phyloP scores from a whole-genome alignment of 2,329 filamentous ascomycete species.

The Epichloe glyceriae region DNA sequence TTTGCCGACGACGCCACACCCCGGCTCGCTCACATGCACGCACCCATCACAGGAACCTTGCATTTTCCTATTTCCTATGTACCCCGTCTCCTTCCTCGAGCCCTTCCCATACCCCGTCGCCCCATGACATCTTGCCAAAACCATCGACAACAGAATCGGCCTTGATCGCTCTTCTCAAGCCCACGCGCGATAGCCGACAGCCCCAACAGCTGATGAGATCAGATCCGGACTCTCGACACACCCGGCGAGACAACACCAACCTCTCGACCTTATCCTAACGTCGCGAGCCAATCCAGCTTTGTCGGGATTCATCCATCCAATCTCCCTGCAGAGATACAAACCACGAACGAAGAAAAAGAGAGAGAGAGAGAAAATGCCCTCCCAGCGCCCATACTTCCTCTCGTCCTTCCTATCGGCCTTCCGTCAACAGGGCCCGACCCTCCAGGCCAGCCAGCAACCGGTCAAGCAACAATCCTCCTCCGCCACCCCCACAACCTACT shows the following conservation, averaged over 20 bases:
- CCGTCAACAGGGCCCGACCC: slow-evolving; percentile 31
- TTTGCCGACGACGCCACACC: slow-evolving; percentile 10
- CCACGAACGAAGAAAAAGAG: neutral
- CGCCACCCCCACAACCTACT: slow-evolving; percentile 13
- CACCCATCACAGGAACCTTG: too few relatives aligned
- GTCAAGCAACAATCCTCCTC: slow-evolving; percentile 21
- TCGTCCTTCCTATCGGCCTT: slow-evolving; percentile 44
- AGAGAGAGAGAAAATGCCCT: slow-evolving; percentile 23
- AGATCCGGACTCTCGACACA: neutral
- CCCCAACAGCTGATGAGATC: neutral
- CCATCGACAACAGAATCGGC: too few relatives aligned
- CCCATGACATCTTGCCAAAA: too few relatives aligned
- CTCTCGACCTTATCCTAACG: neutral
- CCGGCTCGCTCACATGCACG: neutral
- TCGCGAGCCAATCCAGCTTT: too few relatives aligned
- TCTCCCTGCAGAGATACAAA: neutral
- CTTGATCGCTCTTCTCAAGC: too few relatives aligned
- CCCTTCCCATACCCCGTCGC: too few relatives aligned
- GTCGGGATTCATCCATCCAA: neutral
- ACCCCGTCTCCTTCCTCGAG: too few relatives aligned
- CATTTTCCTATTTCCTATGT: too few relatives aligned
- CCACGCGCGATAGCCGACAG: too few relatives aligned
- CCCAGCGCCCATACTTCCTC: slow-evolving; percentile 43
- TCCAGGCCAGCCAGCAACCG: slow-evolving; percentile 22
- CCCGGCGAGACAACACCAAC: neutral